Conservation (phyloP, 352 stramenopile genomes). For the Globisporangium cylindrosporum region DNA sequence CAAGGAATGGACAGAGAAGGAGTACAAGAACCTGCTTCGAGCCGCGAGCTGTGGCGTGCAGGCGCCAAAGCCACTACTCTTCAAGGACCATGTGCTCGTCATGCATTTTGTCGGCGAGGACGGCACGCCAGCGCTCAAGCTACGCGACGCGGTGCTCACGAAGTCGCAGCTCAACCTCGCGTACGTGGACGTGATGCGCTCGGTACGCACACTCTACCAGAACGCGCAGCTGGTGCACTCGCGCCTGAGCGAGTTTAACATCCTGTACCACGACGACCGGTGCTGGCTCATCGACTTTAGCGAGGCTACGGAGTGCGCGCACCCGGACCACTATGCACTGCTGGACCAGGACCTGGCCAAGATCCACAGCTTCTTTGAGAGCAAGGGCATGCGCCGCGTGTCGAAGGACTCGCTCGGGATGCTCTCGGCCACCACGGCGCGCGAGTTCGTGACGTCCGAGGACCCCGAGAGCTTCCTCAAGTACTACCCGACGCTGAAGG, state of each 20-base stretch:
- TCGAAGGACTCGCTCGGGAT: conserved; percentile 28
- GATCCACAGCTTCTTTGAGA: conserved; percentile 72
- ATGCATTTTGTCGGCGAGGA: conserved; percentile 53
- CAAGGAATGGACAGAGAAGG: conserved; percentile 47
- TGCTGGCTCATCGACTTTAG: conserved; percentile 88
- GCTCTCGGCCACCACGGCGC: conserved; percentile 16
- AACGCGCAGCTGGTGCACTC: conserved; percentile 56
- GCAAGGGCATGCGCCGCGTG: conserved; percentile 23
- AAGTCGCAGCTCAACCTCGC: conserved; percentile 32
- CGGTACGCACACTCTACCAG: conserved; percentile 48
- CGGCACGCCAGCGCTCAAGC: conserved; percentile 25
- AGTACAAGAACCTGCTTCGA: conserved; percentile 44
- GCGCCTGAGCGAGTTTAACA: conserved; percentile 54
- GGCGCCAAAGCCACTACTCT: conserved; percentile 36
- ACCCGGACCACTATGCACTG: conserved; percentile 48
- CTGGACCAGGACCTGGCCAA: conserved; percentile 63
- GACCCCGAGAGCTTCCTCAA: conserved; percentile 29
- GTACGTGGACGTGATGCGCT: conserved; percentile 42
- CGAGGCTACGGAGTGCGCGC: conserved; percentile 61
- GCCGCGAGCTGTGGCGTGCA: conserved; percentile 29
- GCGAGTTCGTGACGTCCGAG: conserved; percentile 26
- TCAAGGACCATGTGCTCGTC: conserved; percentile 49
- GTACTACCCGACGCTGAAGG: conserved; percentile 28
- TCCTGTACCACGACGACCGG: conserved; percentile 59
- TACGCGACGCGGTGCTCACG: conserved; percentile 49